Conservation (phyloP, 2,329 filamentous ascomycete species). For the Xylaria multiplex region DNA sequence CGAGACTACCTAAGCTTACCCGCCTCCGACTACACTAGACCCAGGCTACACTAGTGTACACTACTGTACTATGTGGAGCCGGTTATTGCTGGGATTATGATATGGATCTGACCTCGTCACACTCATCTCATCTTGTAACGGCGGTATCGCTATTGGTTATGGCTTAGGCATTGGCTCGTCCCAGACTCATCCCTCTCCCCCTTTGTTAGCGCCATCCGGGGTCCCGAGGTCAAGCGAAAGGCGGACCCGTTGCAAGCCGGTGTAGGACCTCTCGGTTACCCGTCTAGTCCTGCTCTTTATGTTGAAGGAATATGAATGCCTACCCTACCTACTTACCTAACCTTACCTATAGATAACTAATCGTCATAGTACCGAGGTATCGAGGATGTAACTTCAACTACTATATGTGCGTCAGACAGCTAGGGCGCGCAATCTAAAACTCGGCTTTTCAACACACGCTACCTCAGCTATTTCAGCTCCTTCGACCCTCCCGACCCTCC, state of each 20-base stretch:
- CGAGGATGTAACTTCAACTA: too few relatives aligned
- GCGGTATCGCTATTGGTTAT: neutral
- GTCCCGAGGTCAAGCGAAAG: conserved; percentile 25
- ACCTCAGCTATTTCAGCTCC: neutral
- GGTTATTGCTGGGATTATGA: neutral
- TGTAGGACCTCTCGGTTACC: neutral
- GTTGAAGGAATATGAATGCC: neutral
- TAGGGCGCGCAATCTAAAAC: neutral
- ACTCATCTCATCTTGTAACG: too few relatives aligned
- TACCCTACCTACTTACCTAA: neutral
- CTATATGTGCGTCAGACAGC: too few relatives aligned
- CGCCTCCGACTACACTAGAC: neutral
- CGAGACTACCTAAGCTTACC: neutral
- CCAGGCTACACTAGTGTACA: too few relatives aligned
- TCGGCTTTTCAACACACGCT: neutral
- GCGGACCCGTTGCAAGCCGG: conserved; percentile 13
- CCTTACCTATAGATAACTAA: neutral
- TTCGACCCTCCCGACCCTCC: neutral
- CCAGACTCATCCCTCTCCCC: neutral
- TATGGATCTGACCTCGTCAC: too few relatives aligned
- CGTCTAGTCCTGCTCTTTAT: too few relatives aligned
- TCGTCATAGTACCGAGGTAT: conserved; percentile 7
- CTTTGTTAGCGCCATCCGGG: conserved; percentile 18
- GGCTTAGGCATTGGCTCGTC: too few relatives aligned
- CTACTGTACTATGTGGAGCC: neutral